These are phyloP conservation scores for Aspergillus tubingensis DNA, from an alignment of 2,329 filamentous ascomycete species.

Conservation along the genomic window DNA sequence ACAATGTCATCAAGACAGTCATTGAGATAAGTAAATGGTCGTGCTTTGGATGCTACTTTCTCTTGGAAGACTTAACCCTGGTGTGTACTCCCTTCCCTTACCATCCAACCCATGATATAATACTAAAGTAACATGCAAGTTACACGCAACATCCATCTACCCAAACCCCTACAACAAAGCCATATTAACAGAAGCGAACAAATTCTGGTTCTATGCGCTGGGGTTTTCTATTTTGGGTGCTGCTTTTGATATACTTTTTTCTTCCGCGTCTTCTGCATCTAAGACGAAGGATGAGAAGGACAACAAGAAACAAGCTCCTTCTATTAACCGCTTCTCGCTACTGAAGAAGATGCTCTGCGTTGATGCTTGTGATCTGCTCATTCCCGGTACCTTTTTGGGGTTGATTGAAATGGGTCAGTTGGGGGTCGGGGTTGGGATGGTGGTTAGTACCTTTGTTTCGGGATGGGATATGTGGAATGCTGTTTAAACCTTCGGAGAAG, in stretches of 20 bases:
- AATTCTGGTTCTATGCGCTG: slow-evolving; percentile 70
- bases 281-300: slow-evolving; percentile 25
- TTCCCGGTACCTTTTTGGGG: slow-evolving; percentile 62
- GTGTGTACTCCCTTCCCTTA: slow-evolving; percentile 44
- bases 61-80: slow-evolving; percentile 66
- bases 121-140: slow-evolving; percentile 18
- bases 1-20: slow-evolving; percentile 26
- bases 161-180: slow-evolving; percentile 41
- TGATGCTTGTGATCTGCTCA: slow-evolving; percentile 62
- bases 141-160: slow-evolving; percentile 55
- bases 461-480: slow-evolving; percentile 61
- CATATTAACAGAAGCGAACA: slow-evolving; percentile 62
- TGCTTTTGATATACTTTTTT: slow-evolving; percentile 23
- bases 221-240: slow-evolving; percentile 50
- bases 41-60: slow-evolving; percentile 66
- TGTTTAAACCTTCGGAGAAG: neutral
- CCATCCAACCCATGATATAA: neutral
- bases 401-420: slow-evolving; percentile 59
- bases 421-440: slow-evolving; percentile 60
- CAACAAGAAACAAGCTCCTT: slow-evolving; percentile 22
- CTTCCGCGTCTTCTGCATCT: slow-evolving; percentile 24
- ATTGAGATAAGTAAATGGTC: slow-evolving; percentile 60
- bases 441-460: slow-evolving; percentile 64
- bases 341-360: slow-evolving; percentile 53
- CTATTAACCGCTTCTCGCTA: slow-evolving; percentile 26